A percentile compares a stretch with the other conserved stretches of the same genome.
Evolutionary conservation across 2,329 filamentous ascomycete genomes (phyloP).

Genomic region (Leptographium flavum): DNA sequence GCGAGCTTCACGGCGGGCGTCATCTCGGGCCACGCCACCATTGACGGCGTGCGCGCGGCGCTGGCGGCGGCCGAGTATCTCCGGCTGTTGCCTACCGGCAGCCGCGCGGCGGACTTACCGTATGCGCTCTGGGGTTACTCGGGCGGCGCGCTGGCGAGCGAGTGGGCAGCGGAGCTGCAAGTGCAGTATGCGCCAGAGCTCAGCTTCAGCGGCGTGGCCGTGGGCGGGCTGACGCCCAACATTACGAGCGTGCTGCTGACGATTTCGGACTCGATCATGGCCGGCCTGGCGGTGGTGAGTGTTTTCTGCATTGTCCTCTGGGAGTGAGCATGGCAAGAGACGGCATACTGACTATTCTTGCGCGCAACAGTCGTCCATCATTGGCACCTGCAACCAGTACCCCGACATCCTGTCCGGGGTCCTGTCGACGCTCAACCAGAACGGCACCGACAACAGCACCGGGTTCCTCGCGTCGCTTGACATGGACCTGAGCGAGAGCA

Average conservation of each 20-base stretch:
- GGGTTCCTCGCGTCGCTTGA: conserved; percentile 17
- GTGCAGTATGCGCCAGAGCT: conserved; percentile 32
- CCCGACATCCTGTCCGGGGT: conserved; percentile 16
- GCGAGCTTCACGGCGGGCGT: conserved; percentile 28
- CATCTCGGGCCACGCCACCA: conserved; percentile 25
- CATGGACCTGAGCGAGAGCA: conserved; percentile 15
- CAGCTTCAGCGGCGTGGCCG: conserved; percentile 25
- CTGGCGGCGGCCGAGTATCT: conserved; percentile 14
- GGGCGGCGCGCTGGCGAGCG: conserved; percentile 33
- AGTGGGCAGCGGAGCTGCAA: conserved; percentile 34
- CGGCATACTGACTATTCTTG: too few species aligned
- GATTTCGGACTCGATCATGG: conserved; percentile 17
- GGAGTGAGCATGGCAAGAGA: too few species aligned
- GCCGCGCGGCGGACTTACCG: neutral
- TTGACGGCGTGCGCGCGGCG: conserved; percentile 28
- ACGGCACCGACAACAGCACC: conserved; percentile 19
- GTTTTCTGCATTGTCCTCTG: conserved; percentile 4
- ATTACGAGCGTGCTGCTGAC: conserved; percentile 20
- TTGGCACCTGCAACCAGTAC: conserved; percentile 21
- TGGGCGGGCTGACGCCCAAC: conserved; percentile 31
- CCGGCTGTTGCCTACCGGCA: too few species aligned
- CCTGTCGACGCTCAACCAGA: conserved; percentile 15
- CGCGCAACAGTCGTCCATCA: conserved; percentile 16
- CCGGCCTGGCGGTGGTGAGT: conserved; percentile 20
- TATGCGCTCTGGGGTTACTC: conserved; percentile 37